Evolutionary conservation across 2,329 filamentous ascomycete species (phyloP), one percentile per base, ranked within the genome.

Genomic region (Akanthomyces uredinophilus): DNA sequence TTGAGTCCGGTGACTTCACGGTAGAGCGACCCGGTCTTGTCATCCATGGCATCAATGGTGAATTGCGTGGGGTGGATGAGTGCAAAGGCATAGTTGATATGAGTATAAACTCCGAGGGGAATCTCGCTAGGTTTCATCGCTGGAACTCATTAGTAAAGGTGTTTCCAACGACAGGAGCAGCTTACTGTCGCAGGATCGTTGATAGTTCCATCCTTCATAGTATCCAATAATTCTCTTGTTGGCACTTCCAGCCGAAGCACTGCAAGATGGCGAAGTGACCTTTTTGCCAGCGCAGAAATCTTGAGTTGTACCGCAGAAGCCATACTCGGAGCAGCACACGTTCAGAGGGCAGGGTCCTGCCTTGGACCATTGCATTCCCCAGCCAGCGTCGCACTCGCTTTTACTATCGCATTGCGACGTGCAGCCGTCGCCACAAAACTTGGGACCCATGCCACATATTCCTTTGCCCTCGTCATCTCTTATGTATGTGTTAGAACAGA

Each of bases 1-100:
- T 74, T 73, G 7, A 65, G 35, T 8, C n/a, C 5, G 37, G 29
- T 3, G 39, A 32, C 70, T 65, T 66, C 70, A 65, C 65, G 67
- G 18, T 67, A 65, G 20, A 64, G 51, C 10, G 55, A 49, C 46
- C 47, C 47, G 14, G 47, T 51, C 16, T 51, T 51, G 20, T 51
- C 11, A 35, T 51, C 49, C 27, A 29, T 61, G 46, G 66, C 39
- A 18, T 66, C 20, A 60, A 69, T 73, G 3, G 68, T 70, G 5
- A 50, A 50, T 0, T 35, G 32, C 6, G 32, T 35, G 2, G 75
- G 72, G 62, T 77, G 65, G 52, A 78, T 71, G 29, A 67, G 66
- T 1, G 71, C 70, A 64, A 78, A 79, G 1, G 71, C 68, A 56
- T 70, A 73, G 63, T 70, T 71, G 49, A 77, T 61, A 56, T 76